A percentile compares a stretch with the other conserved stretches of the same genome.
phyloP scores from a whole-genome alignment of 148 eudicot genomes.

The Rhododendron griersonianum region DNA sequence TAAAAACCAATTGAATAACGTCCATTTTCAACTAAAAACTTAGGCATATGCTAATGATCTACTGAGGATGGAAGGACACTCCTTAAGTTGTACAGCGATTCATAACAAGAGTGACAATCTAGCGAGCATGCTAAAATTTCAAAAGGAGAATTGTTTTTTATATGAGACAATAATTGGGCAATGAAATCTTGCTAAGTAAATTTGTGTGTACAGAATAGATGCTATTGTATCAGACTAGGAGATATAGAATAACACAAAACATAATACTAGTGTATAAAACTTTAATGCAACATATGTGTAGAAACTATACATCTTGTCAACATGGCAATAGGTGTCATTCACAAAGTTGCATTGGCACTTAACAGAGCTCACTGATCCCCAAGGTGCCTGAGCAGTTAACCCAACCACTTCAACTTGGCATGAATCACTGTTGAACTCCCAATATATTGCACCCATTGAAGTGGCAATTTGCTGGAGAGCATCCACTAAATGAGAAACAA shows the following conservation, averaged over 20 bases:
- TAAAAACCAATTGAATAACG: neutral
- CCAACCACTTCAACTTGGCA: constrained; percentile 46
- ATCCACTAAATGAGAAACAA: constrained; percentile 29
- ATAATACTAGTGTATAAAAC: neutral
- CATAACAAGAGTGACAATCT: neutral
- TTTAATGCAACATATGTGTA: constrained; percentile 8
- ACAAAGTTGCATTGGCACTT: constrained; percentile 46
- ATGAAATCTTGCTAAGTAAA: neutral
- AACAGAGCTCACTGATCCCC: constrained; percentile 28
- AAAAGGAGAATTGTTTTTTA: neutral
- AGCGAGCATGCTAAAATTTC: neutral
- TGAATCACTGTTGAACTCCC: constrained; percentile 44
- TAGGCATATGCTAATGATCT: neutral
- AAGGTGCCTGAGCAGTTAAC: constrained; percentile 23
- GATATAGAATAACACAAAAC: neutral
- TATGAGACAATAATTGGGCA: neutral
- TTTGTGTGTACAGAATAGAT: neutral
- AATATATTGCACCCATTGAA: constrained; percentile 52
- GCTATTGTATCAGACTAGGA: neutral
- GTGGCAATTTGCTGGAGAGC: constrained; percentile 44
- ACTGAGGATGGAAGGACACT: neutral
- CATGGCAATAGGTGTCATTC: constrained; percentile 51
- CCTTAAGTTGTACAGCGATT: neutral
- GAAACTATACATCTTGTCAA: constrained; percentile 50
- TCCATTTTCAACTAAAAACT: neutral